Evolutionary conservation across 2,329 filamentous ascomycete genomes (phyloP).

Genomic region (Aaosphaeria arxii): DNA sequence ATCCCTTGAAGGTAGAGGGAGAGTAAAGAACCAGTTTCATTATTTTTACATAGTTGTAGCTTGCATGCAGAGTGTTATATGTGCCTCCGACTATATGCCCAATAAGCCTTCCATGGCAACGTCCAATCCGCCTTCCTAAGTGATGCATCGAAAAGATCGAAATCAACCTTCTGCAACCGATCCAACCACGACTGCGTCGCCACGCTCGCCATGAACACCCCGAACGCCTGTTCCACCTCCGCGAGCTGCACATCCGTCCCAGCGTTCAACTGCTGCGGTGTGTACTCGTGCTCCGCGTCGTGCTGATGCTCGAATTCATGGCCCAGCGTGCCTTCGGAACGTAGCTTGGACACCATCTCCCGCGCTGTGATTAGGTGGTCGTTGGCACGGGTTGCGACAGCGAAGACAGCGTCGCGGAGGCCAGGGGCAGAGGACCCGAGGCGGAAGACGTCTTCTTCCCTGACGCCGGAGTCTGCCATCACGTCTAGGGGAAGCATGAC

Average conservation of each 20-base stretch:
- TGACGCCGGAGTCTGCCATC: constrained; percentile 77
- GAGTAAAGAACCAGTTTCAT: no score
- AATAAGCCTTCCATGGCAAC: constrained; percentile 74
- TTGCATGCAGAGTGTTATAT: constrained; percentile 30
- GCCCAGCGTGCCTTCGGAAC: constrained; percentile 68
- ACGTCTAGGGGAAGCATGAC: constrained; percentile 84
- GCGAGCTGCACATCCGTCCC: constrained; percentile 39
- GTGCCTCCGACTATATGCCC: constrained; percentile 55
- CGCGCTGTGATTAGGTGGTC: constrained; percentile 93
- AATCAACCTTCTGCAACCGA: constrained; percentile 74
- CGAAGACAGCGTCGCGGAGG: constrained; percentile 84
- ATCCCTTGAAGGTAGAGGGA: no score
- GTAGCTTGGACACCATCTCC: constrained; percentile 83
- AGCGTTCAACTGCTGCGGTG: constrained; percentile 31
- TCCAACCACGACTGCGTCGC: constrained; percentile 76
- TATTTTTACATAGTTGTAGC: no score
- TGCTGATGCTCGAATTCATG: constrained; percentile 87
- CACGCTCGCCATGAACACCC: constrained; percentile 76
- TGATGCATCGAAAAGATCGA: constrained; percentile 71
- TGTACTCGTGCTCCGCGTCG: constrained; percentile 65
- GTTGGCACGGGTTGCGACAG: constrained; percentile 87
- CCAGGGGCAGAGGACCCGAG: constrained; percentile 75
- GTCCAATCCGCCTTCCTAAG: constrained; percentile 72
- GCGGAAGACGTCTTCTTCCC: constrained; percentile 86
- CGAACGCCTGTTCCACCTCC: constrained; percentile 68